phyloP scores from a whole-genome alignment of 1,284 basidiomycete species.

The Sporisorium sorghi region DNA sequence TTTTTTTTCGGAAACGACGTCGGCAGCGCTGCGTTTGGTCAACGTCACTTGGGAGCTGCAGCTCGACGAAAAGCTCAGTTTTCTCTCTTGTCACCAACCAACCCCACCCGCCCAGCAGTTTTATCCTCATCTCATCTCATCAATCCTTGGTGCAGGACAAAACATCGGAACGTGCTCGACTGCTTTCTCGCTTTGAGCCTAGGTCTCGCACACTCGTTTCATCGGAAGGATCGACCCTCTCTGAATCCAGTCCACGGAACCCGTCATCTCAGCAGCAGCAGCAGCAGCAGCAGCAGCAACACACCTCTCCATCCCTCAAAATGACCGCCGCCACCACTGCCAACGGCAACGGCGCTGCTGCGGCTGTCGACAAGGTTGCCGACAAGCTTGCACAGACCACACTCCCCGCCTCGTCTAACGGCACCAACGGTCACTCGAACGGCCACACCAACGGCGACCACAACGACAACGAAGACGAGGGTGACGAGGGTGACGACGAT shows the following conservation, averaged over 20 bases:
- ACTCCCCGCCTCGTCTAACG: constrained; percentile 32
- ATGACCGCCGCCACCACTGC: constrained; percentile 19
- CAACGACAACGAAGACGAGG: constrained; percentile 15
- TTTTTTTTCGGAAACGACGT: not conserved
- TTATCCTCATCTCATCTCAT: not conserved
- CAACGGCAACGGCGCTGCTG: constrained; percentile 25
- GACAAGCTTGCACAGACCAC: constrained; percentile 45
- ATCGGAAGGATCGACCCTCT: not conserved
- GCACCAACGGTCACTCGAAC: constrained; percentile 33
- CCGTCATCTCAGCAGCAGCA: not conserved
- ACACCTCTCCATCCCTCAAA: not conserved
- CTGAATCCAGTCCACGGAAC: not conserved
- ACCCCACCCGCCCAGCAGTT: not conserved
- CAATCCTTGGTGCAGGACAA: not conserved
- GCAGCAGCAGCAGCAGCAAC: not conserved
- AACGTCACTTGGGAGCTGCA: not conserved
- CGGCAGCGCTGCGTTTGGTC: not conserved
- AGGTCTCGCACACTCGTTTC: not conserved
- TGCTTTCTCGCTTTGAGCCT: not conserved
- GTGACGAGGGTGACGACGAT: constrained; percentile 46
- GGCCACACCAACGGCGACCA: constrained; percentile 14
- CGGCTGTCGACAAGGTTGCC: constrained; percentile 39
- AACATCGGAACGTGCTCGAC: not conserved
- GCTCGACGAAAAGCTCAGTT: constrained; percentile 3
- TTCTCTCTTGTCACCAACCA: not conserved